Conservation (phyloP, 352 stramenopile species). For the Phytophthora niederhauseri region DNA sequence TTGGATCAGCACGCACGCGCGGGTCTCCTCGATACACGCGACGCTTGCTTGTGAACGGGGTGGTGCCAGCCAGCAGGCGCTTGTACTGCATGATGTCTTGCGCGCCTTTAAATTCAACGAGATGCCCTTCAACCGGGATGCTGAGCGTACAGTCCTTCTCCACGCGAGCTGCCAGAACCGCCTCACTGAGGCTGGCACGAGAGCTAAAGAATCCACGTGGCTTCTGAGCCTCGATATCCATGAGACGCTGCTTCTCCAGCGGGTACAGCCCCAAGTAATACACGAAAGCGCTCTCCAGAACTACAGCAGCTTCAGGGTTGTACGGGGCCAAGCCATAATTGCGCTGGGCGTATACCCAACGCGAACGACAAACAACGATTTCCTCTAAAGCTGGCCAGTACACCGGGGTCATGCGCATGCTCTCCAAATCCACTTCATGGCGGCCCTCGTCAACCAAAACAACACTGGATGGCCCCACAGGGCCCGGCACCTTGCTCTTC, state of each 20-base stretch:
- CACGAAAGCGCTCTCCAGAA: conserved; percentile 68
- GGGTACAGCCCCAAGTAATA: conserved; percentile 80
- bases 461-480: conserved; percentile 48
- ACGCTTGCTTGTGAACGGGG: conserved; percentile 81
- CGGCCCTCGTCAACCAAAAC: conserved; percentile 86
- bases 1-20: conserved; percentile 63
- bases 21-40: conserved; percentile 80
- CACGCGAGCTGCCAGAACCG: conserved; percentile 32
- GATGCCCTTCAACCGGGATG: conserved; percentile 73
- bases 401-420: conserved; percentile 79
- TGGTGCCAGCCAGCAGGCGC: conserved; percentile 72
- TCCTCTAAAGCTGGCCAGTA: conserved; percentile 81
- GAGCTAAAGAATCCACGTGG: conserved; percentile 57
- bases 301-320: conserved; percentile 47
- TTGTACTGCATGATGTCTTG: conserved; percentile 89
- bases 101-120: conserved; percentile 83
- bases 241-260: conserved; percentile 62
- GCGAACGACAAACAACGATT: conserved; percentile 68
- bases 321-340: conserved; percentile 87
- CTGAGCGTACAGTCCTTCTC: conserved; percentile 66
- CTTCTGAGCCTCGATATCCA: conserved; percentile 53
- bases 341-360: conserved; percentile 84
- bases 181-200: conserved; percentile 34
- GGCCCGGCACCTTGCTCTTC: conserved; percentile 42
- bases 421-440: conserved; percentile 79